Conservation (phyloP, 805 yeast genomes). For the Yarrowia alimentaria region DNA sequence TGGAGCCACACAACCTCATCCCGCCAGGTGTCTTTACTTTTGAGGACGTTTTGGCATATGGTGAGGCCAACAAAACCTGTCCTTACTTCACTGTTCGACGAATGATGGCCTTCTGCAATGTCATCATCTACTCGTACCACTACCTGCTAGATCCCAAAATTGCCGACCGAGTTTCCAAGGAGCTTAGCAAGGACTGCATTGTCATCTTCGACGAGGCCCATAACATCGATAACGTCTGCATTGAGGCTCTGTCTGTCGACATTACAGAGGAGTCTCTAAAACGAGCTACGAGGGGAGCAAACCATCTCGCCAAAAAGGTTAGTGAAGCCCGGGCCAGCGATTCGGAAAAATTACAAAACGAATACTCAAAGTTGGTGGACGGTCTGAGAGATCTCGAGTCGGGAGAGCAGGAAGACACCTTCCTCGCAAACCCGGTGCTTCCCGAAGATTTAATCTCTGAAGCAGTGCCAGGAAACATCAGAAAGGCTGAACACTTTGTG, state of each 20-base stretch:
- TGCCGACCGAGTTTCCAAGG: constrained; percentile 91
- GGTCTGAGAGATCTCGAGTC: constrained; percentile 82
- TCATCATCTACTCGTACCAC: constrained; percentile 94
- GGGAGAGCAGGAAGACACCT: constrained; percentile 58
- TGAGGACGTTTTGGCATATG: constrained; percentile 73
- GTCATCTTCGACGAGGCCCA: constrained; percentile 98
- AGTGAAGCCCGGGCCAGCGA: constrained; percentile 81
- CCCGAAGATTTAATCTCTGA: constrained; percentile 84
- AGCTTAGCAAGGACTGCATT: constrained; percentile 86
- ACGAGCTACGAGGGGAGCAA: constrained; percentile 84
- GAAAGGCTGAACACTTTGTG: constrained; percentile 95
- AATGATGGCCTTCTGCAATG: constrained; percentile 89
- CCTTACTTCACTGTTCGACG: constrained; percentile 98
- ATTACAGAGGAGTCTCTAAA: constrained; percentile 86
- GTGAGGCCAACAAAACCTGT: constrained; percentile 78
- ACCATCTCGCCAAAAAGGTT: constrained; percentile 72
- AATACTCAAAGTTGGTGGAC: constrained; percentile 84
- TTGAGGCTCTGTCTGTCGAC: constrained; percentile 89
- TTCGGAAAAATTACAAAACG: constrained; percentile 79
- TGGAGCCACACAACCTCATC: constrained; percentile 82
- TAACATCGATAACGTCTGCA: constrained; percentile 97
- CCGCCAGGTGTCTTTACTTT: constrained; percentile 95
- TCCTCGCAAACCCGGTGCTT: constrained; percentile 83
- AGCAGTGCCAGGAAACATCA: constrained; percentile 95
- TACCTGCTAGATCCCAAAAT: constrained; percentile 95